Conservation (phyloP, 169 alveolate species). For the Plasmodium vinckei region DNA sequence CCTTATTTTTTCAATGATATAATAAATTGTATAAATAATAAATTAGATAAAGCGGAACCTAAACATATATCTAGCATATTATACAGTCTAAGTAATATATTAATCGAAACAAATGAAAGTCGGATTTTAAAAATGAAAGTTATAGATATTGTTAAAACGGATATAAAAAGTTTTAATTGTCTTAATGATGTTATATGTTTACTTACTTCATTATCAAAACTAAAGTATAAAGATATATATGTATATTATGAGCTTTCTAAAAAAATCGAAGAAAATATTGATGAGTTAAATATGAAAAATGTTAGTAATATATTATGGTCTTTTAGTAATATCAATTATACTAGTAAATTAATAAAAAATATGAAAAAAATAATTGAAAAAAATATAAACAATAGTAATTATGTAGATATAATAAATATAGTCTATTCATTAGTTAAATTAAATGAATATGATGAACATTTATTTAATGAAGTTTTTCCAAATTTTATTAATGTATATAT, state of each 20-base stretch:
- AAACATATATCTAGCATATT: constrained; percentile 61
- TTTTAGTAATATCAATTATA: constrained; percentile 62
- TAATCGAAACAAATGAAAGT: constrained; percentile 73
- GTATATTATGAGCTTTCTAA: constrained; percentile 44
- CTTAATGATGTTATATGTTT: constrained; percentile 55
- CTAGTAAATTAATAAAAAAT: constrained; percentile 44
- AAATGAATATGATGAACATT: constrained; percentile 69
- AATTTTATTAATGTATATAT: constrained; percentile 65
- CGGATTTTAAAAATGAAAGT: constrained; percentile 50
- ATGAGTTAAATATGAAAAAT: constrained; percentile 50
- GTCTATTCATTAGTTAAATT: constrained; percentile 53
- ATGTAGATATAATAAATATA: constrained; percentile 50
- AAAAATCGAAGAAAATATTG: constrained; percentile 37
- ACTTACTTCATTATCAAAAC: constrained; percentile 55
- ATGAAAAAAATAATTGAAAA: constrained; percentile 64
- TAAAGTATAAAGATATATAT: constrained; percentile 54
- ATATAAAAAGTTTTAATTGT: constrained; percentile 9
- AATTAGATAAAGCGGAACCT: constrained; percentile 20
- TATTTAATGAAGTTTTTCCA: constrained; percentile 43
- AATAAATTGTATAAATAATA: constrained; percentile 27
- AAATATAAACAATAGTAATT: constrained; percentile 40
- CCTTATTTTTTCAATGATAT: constrained; percentile 62
- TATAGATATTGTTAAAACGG: constrained; percentile 23
- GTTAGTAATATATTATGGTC: constrained; percentile 74
- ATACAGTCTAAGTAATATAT: constrained; percentile 52